Base-by-base conservation (phyloP, 257 asterid genomes). In the Asclepias syriaca region DNA sequence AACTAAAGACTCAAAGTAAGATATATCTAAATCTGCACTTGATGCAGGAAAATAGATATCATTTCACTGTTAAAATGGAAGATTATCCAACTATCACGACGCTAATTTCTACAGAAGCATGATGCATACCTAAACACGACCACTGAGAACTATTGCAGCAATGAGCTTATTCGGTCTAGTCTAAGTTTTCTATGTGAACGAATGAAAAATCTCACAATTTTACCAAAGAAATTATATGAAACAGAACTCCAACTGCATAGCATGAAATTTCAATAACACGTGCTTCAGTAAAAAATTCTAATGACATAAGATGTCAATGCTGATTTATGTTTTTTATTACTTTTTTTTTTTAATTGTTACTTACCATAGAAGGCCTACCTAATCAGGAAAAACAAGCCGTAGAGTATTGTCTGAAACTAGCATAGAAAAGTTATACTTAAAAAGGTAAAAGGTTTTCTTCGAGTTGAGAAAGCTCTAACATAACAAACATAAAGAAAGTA, bases 401-500 rank as follows among this genome's bases (percentile, higher is more conserved):
- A 5, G 21, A 5, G 21, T 60, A 8, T 14, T 29, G 15, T 14
- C 32, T 29, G 14, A 60, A 29, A 37, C 39, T 16, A 58, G 24
- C 1, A 43, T 29, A 60, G 21, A 24, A 3, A 60, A 60, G 12
- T 14, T 14, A 9, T 29, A 60, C 12, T 14, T 29, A 16, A 6
- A 16, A 8, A 39, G 8, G 69, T 21, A 6, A 16, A 3, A 39
- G 8, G 69, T 21, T 40, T 32, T 16, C n/a, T 16, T 68, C 48
- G 12, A 48, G 22, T 68, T 43, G 48, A 68, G 39, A 27, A 49
- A 21, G 32, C n/a, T 24, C 21, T 13, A 16, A 37, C 46, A 58
- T 60, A 32, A 15, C 29, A 72, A 15, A 49, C n/a, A 60, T 16
- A 53, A 66, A 43, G 40, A 70, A 68, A 49, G 43, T 6, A 68